Evolutionary conservation across 2,329 filamentous ascomycete species (phyloP).

Genomic region (Trichothecium roseum): DNA sequence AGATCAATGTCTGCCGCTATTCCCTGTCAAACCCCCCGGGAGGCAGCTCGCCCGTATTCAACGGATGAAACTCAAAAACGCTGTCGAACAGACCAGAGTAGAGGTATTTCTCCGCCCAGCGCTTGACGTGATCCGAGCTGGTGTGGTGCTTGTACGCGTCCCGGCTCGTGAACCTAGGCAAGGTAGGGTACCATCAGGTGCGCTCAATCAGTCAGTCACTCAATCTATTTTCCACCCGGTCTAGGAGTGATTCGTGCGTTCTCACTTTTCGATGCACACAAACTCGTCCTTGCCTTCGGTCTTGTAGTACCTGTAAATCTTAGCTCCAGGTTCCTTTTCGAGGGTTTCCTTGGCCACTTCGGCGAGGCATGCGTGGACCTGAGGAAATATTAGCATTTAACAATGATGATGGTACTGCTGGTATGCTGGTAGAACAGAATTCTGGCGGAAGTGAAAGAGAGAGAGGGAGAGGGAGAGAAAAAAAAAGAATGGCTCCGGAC

Average conservation of each 20-base stretch:
- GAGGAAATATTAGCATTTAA: background rate
- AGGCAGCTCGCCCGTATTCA: slow-evolving; percentile 1
- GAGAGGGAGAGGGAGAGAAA: too few species aligned
- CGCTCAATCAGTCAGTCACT: too few species aligned
- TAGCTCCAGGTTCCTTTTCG: slow-evolving; percentile 4
- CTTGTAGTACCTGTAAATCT: slow-evolving; percentile 9
- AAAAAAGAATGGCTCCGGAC: background rate
- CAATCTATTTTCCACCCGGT: too few species aligned
- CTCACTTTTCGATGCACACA: slow-evolving; percentile 8
- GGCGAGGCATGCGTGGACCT: background rate
- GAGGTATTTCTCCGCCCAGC: slow-evolving; percentile 3
- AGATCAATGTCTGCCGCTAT: too few species aligned
- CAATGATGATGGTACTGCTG: too few species aligned
- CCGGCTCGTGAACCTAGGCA: slow-evolving; percentile 1
- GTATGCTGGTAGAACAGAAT: too few species aligned
- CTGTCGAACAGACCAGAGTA: slow-evolving; percentile 1
- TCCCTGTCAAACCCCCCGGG: slow-evolving; percentile 2
- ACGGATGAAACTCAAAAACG: slow-evolving; percentile 1
- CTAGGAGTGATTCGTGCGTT: too few species aligned
- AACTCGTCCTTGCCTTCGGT: slow-evolving; percentile 8
- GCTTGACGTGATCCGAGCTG: slow-evolving; percentile 2
- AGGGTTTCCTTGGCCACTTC: slow-evolving; percentile 2
- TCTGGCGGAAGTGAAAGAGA: too few species aligned
- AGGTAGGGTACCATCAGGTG: too few species aligned
- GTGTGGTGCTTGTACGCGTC: slow-evolving; percentile 4